Percentiles rank a stretch among this genome's conserved stretches.
Evolutionary conservation across 805 yeast genomes (phyloP).

Genomic region (Yamadazyma kitorensis): DNA sequence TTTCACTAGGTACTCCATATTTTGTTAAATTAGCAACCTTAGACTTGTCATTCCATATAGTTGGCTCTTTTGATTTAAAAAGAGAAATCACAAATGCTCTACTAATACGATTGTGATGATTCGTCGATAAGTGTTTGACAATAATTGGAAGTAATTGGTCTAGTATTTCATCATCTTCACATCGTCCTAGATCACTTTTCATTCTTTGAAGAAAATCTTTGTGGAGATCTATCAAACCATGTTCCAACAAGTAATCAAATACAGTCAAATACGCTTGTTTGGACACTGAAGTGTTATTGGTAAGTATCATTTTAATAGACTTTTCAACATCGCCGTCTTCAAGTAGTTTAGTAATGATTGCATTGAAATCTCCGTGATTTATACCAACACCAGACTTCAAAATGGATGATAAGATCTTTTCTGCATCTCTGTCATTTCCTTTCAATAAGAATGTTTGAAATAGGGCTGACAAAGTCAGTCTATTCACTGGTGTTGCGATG

Average conservation of each 20-base stretch:
- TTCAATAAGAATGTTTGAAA: conserved; percentile 27
- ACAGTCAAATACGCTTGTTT: conserved; percentile 24
- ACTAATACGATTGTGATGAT: conserved; percentile 2
- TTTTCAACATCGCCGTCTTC: conserved; percentile 22
- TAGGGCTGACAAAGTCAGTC: conserved; percentile 32
- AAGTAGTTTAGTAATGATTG: conserved; percentile 25
- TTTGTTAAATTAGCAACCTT: conserved; percentile 4
- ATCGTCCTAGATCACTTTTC: conserved; percentile 1
- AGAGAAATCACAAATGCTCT: conserved; percentile 1
- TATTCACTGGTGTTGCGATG: conserved; percentile 14
- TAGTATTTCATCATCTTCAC: conserved; percentile 2
- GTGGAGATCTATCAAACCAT: neutral
- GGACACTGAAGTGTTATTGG: conserved; percentile 19
- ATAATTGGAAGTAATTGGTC: conserved; percentile 4
- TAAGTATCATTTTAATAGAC: conserved; percentile 21
- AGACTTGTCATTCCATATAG: neutral
- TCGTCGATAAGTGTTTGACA: conserved; percentile 6
- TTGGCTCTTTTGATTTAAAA: neutral
- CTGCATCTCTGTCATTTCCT: conserved; percentile 26
- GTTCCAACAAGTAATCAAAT: conserved; percentile 13
- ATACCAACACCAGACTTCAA: conserved; percentile 27
- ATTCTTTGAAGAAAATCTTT: conserved; percentile 7
- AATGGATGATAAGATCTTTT: conserved; percentile 27
- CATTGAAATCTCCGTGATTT: conserved; percentile 22
- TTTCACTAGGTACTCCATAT: conserved; percentile 3